Percentiles rank a stretch among this genome's conserved stretches.
phyloP scores from a whole-genome alignment of 306 rosid genomes.

The Glycine soja region DNA sequence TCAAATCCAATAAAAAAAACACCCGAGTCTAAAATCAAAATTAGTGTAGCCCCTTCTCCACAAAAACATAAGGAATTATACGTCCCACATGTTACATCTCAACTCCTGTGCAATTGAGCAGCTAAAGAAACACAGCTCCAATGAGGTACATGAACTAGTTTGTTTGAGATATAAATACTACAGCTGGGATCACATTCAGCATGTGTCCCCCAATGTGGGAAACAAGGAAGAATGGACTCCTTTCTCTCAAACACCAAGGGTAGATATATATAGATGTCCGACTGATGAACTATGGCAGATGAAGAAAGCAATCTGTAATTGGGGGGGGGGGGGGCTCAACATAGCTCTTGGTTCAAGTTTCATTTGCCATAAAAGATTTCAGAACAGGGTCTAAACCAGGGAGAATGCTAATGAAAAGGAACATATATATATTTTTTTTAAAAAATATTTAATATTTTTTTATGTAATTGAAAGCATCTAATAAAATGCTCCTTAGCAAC shows the following conservation, averaged over 20 bases:
- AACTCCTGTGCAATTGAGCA: too few species aligned
- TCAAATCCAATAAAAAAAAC: not conserved
- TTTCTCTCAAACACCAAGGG: not conserved
- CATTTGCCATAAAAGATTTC: not conserved
- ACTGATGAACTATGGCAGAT: not conserved
- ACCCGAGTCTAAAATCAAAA: not conserved
- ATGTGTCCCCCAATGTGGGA: not conserved
- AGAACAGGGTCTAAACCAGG: not conserved
- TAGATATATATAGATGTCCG: too few species aligned
- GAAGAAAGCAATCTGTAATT: not conserved
- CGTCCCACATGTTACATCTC: too few species aligned
- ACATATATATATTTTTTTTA: not conserved
- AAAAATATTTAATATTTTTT: not conserved
- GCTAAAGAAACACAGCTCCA: slow-evolving; percentile 13
- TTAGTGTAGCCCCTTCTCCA: not conserved
- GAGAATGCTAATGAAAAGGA: not conserved
- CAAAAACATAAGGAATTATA: too few species aligned
- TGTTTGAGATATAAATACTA: too few species aligned
- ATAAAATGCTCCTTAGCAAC: not conserved
- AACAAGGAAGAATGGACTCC: not conserved
- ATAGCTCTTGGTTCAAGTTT: not conserved
- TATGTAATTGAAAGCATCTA: not conserved
- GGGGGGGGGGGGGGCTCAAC: not conserved
- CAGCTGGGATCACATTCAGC: not conserved
- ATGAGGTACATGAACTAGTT: not conserved